Conservation (phyloP, 345 rosid species). For the Passiflora organensis region DNA sequence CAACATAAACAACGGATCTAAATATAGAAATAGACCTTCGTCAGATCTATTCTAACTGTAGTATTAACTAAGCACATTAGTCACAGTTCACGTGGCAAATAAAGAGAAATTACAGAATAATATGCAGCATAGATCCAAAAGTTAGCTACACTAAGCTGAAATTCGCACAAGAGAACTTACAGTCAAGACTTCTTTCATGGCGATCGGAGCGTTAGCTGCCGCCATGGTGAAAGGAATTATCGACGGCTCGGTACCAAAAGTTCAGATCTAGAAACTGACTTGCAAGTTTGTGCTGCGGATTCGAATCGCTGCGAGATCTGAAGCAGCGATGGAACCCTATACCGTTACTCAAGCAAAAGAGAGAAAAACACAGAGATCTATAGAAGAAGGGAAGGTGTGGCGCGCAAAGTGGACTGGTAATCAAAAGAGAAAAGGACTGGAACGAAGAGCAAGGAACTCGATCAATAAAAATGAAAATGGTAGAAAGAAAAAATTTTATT, state of each 20-base stretch:
- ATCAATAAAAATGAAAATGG: too few relatives aligned
- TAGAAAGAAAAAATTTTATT: too few relatives aligned
- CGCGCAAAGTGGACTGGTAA: too few relatives aligned
- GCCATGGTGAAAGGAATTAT: slow-evolving; percentile 61
- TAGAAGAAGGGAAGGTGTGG: background rate
- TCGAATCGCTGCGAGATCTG: slow-evolving; percentile 19
- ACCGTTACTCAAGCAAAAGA: background rate
- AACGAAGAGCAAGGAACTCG: too few relatives aligned
- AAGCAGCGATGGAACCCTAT: slow-evolving; percentile 13
- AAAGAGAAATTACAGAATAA: background rate
- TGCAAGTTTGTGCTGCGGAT: slow-evolving; percentile 3
- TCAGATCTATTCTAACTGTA: background rate
- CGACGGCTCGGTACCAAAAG: slow-evolving; percentile 22
- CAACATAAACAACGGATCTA: slow-evolving; percentile 7
- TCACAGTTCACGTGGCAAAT: background rate
- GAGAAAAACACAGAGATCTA: background rate
- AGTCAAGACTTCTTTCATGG: slow-evolving; percentile 87
- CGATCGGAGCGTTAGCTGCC: slow-evolving; percentile 85
- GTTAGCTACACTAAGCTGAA: background rate
- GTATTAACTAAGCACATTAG: background rate
- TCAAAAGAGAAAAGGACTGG: background rate
- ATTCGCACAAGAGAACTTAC: slow-evolving; percentile 20
- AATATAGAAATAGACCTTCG: background rate
- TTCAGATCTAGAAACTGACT: slow-evolving; percentile 38
- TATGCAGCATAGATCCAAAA: background rate